Conservation (phyloP, 805 yeast species). For the Wickerhamiella occidentalis region DNA sequence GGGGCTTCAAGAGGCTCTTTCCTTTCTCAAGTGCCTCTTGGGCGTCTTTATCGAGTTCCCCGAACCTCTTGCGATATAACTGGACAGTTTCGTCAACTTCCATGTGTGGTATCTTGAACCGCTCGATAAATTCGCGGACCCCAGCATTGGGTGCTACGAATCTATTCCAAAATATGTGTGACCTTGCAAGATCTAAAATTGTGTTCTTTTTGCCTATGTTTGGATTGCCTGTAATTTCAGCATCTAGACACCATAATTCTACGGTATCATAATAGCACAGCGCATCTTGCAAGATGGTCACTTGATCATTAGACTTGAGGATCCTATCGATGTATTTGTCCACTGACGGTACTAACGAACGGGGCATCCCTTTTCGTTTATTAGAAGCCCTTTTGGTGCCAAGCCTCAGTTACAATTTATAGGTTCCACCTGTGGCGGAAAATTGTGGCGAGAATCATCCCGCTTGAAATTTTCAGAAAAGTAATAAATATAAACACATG, state of each 20-base stretch:
- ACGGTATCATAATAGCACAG: neutral
- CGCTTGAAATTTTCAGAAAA: too few relatives aligned
- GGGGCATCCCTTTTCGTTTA: neutral
- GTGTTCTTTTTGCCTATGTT: neutral
- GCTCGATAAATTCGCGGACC: neutral
- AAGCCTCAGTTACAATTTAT: too few relatives aligned
- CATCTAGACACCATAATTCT: neutral
- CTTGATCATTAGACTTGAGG: neutral
- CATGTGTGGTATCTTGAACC: neutral
- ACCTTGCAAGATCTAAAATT: neutral
- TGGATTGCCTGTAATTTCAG: neutral
- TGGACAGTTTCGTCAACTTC: neutral
- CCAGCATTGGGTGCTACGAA: neutral
- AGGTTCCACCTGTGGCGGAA: too few relatives aligned
- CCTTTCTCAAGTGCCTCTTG: neutral
- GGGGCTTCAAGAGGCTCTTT: neutral
- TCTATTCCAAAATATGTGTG: conserved; percentile 4
- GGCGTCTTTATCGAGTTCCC: neutral
- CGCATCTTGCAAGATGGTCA: neutral
- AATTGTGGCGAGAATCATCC: too few relatives aligned
- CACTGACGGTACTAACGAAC: neutral
- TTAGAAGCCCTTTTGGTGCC: too few relatives aligned
- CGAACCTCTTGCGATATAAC: neutral
- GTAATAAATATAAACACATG: conserved; percentile 46
- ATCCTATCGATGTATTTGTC: neutral